A percentile compares a stretch with the other conserved stretches of the same genome.
phyloP scores from a whole-genome alignment of 2,329 filamentous ascomycete genomes.

The Fusarium sp. region DNA sequence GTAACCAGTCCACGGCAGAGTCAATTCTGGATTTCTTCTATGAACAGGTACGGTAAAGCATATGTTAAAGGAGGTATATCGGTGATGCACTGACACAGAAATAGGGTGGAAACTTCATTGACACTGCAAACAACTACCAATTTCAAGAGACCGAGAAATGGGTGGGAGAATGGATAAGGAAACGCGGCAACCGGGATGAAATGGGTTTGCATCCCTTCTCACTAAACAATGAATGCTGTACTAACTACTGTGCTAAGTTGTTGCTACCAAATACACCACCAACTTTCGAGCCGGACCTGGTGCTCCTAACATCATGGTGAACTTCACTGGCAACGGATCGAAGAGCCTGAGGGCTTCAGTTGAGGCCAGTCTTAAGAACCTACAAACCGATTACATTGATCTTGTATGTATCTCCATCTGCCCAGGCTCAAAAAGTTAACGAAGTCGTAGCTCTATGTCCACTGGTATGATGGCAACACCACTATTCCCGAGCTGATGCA shows the following conservation, averaged over 20 bases:
- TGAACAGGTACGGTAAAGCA: conserved; percentile 57
- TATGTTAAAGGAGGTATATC: neutral
- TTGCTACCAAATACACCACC: conserved; percentile 77
- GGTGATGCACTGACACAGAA: conserved; percentile 16
- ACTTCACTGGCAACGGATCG: conserved; percentile 69
- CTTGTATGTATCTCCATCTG: conserved; percentile 55
- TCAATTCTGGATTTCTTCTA: conserved; percentile 75
- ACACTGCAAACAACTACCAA: conserved; percentile 78
- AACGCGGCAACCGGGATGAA: conserved; percentile 72
- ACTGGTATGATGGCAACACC: conserved; percentile 78
- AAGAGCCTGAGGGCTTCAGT: conserved; percentile 71
- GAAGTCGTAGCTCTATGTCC: conserved; percentile 64
- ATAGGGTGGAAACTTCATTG: conserved; percentile 76
- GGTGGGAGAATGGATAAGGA: conserved; percentile 79
- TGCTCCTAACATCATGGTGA: conserved; percentile 61
- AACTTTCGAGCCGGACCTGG: conserved; percentile 63
- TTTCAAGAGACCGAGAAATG: conserved; percentile 71
- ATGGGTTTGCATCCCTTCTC: conserved; percentile 60
- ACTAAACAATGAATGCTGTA: neutral
- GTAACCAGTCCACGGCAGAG: conserved; percentile 72
- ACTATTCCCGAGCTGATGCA: conserved; percentile 77
- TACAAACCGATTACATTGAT: conserved; percentile 78
- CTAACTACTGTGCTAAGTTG: conserved; percentile 57
- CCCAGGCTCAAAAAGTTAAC: neutral
- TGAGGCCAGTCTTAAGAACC: conserved; percentile 67